A percentile compares a stretch with the other conserved stretches of the same genome.
Evolutionary conservation across 306 rosid genomes (phyloP).

Genomic region (Ormosia semicastrata): DNA sequence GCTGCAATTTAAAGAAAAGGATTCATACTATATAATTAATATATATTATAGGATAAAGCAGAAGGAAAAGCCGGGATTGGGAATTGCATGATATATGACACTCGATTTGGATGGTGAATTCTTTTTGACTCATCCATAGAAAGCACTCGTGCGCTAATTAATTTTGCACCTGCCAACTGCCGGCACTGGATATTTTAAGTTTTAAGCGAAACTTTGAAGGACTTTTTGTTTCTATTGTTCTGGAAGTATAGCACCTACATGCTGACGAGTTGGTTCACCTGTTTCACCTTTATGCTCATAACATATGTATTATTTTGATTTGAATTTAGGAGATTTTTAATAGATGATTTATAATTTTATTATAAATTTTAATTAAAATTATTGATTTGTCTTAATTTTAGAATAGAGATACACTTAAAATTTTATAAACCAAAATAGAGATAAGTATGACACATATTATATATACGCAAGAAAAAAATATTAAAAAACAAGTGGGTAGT

Average conservation of each 20-base stretch:
- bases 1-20: constrained; percentile 21
- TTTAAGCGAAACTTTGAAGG: neutral
- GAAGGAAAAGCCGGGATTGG: constrained; percentile 18
- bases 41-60: neutral
- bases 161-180: constrained; percentile 13
- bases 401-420: no score
- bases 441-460: no score
- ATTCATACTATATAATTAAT: neutral
- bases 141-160: neutral
- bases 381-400: no score
- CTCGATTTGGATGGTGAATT: constrained; percentile 12
- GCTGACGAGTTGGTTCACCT: no score
- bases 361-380: no score
- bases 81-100: constrained; percentile 13
- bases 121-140: constrained; percentile 13
- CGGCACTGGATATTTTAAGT: constrained; percentile 11
- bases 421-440: no score
- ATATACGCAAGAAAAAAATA: no score
- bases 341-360: no score
- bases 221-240: neutral
- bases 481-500: no score
- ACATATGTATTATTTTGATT: no score
- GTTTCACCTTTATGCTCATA: no score
- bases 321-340: no score
- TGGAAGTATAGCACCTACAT: neutral